phyloP scores from a whole-genome alignment of 148 eudicot genomes.

The Rhododendron williamsianum region DNA sequence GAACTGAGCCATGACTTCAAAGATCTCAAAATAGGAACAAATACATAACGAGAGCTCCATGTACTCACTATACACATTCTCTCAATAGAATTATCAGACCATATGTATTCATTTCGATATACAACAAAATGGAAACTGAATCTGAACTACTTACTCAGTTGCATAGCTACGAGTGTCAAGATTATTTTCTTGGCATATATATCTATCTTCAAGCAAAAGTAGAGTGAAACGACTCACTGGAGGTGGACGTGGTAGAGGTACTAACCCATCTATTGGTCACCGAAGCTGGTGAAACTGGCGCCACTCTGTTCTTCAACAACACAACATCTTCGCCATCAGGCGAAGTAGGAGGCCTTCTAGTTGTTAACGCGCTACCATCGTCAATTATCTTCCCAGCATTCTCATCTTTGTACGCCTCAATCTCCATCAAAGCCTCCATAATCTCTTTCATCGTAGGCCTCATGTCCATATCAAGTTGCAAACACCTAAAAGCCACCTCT shows the following conservation, averaged over 20 bases:
- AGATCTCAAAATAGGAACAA: no score
- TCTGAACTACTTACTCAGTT: no score
- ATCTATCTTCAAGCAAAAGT: no score
- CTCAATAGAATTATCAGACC: no score
- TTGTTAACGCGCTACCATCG: not conserved
- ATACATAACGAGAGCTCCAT: no score
- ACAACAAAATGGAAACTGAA: no score
- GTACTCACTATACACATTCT: no score
- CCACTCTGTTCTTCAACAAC: slow-evolving; percentile 25
- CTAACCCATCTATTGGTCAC: not conserved
- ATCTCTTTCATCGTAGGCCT: slow-evolving; percentile 35
- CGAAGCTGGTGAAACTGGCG: not conserved
- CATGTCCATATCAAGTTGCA: slow-evolving; percentile 24
- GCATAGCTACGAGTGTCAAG: no score
- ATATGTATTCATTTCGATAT: no score
- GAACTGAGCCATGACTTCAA: no score
- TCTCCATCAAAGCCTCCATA: slow-evolving; percentile 1
- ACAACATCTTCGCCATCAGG: slow-evolving; percentile 23
- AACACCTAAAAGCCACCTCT: slow-evolving; percentile 4
- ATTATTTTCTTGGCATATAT: no score
- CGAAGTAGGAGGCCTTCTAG: slow-evolving; percentile 11
- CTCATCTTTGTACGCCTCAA: slow-evolving; percentile 9
- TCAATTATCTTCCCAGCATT: not conserved
- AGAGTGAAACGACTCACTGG: not conserved
- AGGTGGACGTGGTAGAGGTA: not conserved